phyloP scores from a whole-genome alignment of 1,139 yeast genomes.

The Zygosaccharomyces pseudobailii region DNA sequence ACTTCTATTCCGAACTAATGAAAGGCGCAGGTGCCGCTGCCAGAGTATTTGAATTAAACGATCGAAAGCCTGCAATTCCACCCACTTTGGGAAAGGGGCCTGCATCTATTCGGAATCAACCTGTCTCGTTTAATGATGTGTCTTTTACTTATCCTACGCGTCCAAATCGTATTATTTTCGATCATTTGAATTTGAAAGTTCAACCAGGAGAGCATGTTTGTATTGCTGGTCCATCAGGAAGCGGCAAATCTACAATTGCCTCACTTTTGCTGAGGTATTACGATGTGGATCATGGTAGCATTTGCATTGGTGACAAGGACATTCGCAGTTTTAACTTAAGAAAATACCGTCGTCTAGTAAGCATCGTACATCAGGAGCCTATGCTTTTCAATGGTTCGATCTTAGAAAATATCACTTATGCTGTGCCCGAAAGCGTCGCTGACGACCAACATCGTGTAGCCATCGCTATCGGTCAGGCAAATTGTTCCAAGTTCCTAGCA shows the following conservation, averaged over 20 bases:
- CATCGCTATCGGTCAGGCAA: conserved; percentile 47
- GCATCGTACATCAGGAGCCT: conserved; percentile 89
- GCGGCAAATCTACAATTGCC: conserved; percentile 85
- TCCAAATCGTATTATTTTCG: conserved; percentile 65
- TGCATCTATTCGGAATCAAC: conserved; percentile 41
- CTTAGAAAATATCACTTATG: conserved; percentile 74
- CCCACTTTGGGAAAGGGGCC: conserved; percentile 47
- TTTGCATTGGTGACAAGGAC: conserved; percentile 62
- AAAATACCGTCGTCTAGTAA: conserved; percentile 67
- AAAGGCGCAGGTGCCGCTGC: conserved; percentile 97
- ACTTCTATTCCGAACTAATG: conserved; percentile 90
- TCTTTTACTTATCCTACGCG: conserved; percentile 83
- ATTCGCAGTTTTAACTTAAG: conserved; percentile 62
- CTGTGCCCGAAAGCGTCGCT: conserved; percentile 48
- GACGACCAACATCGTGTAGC: conserved; percentile 30
- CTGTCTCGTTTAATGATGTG: conserved; percentile 60
- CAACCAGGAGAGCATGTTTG: conserved; percentile 76
- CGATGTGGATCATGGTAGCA: conserved; percentile 54
- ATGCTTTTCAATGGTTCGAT: conserved; percentile 73
- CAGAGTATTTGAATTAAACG: conserved; percentile 81
- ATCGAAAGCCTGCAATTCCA: conserved; percentile 67
- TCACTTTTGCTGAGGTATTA: conserved; percentile 70
- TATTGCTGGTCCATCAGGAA: conserved; percentile 87
- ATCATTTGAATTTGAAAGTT: conserved; percentile 57
- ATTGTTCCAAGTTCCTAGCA: conserved; percentile 61